Base-by-base conservation (phyloP, 495 filamentous ascomycete genomes). In the Cryomyces antarcticus region DNA sequence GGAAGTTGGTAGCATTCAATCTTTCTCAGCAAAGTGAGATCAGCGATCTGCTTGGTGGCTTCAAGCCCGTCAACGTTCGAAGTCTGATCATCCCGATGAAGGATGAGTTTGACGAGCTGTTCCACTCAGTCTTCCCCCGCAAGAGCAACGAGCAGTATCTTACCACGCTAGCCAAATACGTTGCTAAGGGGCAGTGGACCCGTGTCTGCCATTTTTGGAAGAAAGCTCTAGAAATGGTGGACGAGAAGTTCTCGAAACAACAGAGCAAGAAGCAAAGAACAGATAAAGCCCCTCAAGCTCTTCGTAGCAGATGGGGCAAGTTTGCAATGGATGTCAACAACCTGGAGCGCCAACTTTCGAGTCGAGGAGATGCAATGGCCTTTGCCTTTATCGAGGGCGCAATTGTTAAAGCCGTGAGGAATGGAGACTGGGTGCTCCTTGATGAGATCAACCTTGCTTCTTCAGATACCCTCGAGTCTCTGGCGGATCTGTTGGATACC, bases 391-490 rank as follows among this genome's bases (percentile, higher is more conserved):
- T 95, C 2, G 88, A 99, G 59, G 85, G 92, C 44, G 93, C 82
- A 49, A 80, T 99, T 52, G 80, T 96, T 31, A 82, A 82, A 60
- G 92, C 92, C 5, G 74, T 82, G 24, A 69, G 87, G 39, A 94
- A 93, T 58, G 92, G 92, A 5, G 85, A 94, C 55, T 99, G 92
- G 92, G 82, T 99, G 11, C 66, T 99, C n/a, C 65, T 94, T 11
- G 92, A 99, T 57, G 92, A 99, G 59, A 92, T 99, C 52, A 99
- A 99, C 52, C 66, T 99, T 38, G 89, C 92, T 4, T 81, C 88
- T 0, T 77, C 88, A 3, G 92, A 99, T 51, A 95, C 89, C 0
- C 61, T 99, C 7, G 92, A 96, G 54, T 85, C 85, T 46, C 80
- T 99, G 41, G 78, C 83, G 17, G 86, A 86, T 58, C 66, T 99